Evolutionary conservation across 352 stramenopile genomes (phyloP), one percentile per base, ranked within the genome.

Genomic region (Pythium sukuiense): DNA sequence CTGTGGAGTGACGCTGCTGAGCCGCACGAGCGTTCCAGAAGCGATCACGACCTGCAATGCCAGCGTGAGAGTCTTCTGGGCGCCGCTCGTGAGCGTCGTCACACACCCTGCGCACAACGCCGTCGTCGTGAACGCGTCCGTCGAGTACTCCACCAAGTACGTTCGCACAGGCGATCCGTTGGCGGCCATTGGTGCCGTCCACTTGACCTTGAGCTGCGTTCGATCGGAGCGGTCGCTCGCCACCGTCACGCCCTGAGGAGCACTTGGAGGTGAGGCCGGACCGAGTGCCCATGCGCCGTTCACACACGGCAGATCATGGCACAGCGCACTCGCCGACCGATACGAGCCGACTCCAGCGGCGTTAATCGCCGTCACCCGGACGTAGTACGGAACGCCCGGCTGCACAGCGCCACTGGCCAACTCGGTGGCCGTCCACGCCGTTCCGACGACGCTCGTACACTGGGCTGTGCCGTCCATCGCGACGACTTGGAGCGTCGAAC

Each of bases 351-450:
- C 50, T 2, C 96, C 97, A 48, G 95, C 77, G 2, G 64, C 73
- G 67, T 98, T 98, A 2, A 97, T 58, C 8, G 96, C 95, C 6
- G 89, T 79, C 0, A 99, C 79, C 12, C 89, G 82, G 3, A 98
- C 77, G 61, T 88, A 97, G 71, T 99, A 99, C 1, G 79, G 68
- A 29, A 82, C 80, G 1, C 96, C 96, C 27, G 90, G 71, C 29
- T 65, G 65, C 6, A 99, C 55, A 3, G 80, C 67, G 16, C 85
- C 89, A 9, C 92, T 92, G 58, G 97, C 74, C 27, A 98, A 69
- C 37, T 95, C 74, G 0, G 82, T 93, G 1, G 55, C 60, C 4
- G 76, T 88, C 85, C 83, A 93, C 4, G 85, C 76, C 3, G 80
- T 87, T 3, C 83, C 83, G 14, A 69, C 65, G 13, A 94, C 50